Percentiles rank a stretch among this genome's conserved stretches.
These are phyloP conservation scores for Esteya vermicola DNA, from an alignment of 2,329 filamentous ascomycete species.

Conservation along the genomic window DNA sequence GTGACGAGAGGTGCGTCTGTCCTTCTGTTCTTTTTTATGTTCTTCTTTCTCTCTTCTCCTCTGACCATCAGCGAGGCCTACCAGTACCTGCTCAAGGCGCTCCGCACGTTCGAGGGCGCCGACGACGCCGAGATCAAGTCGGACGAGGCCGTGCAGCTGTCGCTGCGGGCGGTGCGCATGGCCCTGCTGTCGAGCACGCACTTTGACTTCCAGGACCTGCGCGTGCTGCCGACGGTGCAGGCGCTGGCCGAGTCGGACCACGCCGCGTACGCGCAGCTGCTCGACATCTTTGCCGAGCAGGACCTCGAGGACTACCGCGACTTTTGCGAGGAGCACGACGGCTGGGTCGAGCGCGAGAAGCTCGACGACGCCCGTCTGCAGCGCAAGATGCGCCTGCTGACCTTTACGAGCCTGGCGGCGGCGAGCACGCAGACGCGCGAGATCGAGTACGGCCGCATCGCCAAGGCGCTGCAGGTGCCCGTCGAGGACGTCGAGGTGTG, in stretches of 20 bases:
- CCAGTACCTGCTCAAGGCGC: conserved; percentile 50
- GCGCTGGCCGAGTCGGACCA: conserved; percentile 73
- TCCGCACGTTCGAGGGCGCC: conserved; percentile 44
- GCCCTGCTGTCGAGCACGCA: conserved; percentile 37
- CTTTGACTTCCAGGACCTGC: conserved; percentile 68
- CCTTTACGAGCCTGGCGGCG: conserved; percentile 78
- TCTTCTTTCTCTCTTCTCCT: background rate
- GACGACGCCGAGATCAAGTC: conserved; percentile 40
- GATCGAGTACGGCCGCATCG: conserved; percentile 76
- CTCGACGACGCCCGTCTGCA: conserved; percentile 61
- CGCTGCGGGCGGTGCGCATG: conserved; percentile 40
- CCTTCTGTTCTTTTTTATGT: background rate
- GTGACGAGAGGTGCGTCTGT: conserved; percentile 55
- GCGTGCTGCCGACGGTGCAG: conserved; percentile 70
- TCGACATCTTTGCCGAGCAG: conserved; percentile 91
- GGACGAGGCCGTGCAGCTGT: conserved; percentile 45
- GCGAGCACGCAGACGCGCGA: conserved; percentile 72
- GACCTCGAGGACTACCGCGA: conserved; percentile 91
- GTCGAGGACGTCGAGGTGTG: conserved; percentile 85
- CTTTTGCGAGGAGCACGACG: conserved; percentile 82
- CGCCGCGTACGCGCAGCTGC: conserved; percentile 76
- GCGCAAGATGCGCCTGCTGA: conserved; percentile 93
- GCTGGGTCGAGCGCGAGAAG: conserved; percentile 65
- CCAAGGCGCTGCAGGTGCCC: conserved; percentile 71
- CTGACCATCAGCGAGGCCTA: conserved; percentile 39